Conservation (phyloP, 2,329 filamentous ascomycete species). For the Curvularia sp. region DNA sequence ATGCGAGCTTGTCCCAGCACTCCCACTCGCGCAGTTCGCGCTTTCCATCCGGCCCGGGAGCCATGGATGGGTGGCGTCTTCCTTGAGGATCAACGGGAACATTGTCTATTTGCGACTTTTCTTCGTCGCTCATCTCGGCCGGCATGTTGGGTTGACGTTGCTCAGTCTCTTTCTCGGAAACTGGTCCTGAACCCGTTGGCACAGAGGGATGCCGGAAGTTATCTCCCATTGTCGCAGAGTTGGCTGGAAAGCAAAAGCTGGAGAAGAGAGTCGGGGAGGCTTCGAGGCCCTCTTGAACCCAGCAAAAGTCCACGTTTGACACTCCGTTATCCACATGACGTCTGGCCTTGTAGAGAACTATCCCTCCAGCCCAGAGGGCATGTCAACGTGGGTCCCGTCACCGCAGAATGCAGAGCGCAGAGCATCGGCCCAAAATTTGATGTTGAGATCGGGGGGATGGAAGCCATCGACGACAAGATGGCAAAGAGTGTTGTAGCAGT, state of each 20-base stretch:
- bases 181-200: constrained; percentile 7
- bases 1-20: constrained; percentile 57
- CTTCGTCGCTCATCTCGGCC: constrained; percentile 21
- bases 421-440: constrained; percentile 10
- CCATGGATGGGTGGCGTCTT: constrained; percentile 18
- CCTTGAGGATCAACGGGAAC: constrained; percentile 18
- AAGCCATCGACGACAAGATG: constrained; percentile 15
- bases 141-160: constrained; percentile 10
- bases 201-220: constrained; percentile 18
- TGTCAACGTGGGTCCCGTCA: constrained; percentile 8
- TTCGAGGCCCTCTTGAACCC: constrained; percentile 18
- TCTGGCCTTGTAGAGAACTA: constrained; percentile 4
- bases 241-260: constrained; percentile 11
- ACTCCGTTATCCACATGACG: constrained; percentile 16
- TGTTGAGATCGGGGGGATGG: constrained; percentile 12
- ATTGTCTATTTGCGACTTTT: constrained; percentile 16
- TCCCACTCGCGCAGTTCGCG: constrained; percentile 50
- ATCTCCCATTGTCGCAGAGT: constrained; percentile 12
- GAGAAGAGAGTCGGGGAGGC: constrained; percentile 13
- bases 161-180: constrained; percentile 12
- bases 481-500: constrained; percentile 9
- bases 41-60: constrained; percentile 23
- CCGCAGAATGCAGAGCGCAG: constrained; percentile 3
- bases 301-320: constrained; percentile 7
- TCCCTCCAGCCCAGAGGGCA: constrained; percentile 11